Evolutionary conservation across 1,139 yeast species (phyloP).

Genomic region (Arxiozyma bovina): DNA sequence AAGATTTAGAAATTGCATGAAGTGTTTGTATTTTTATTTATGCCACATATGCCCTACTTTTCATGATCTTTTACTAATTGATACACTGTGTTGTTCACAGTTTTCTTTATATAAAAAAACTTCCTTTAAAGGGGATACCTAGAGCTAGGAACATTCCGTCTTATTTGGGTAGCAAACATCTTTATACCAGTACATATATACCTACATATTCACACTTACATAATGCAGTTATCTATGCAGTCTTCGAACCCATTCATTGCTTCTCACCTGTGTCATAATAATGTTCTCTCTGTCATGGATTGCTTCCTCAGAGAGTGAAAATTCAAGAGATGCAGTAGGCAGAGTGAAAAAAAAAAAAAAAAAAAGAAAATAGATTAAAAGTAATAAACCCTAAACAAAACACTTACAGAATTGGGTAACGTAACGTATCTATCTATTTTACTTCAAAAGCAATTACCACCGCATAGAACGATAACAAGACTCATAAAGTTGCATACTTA

Average conservation of each 20-base stretch:
- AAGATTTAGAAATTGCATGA: slow-evolving; percentile 11
- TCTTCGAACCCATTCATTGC: neutral
- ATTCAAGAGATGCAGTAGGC: too few relatives aligned
- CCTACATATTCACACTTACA: neutral
- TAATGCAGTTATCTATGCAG: neutral
- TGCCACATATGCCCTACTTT: neutral
- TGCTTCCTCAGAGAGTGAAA: neutral
- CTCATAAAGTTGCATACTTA: neutral
- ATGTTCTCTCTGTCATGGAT: neutral
- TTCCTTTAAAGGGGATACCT: too few relatives aligned
- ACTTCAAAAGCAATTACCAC: too few relatives aligned
- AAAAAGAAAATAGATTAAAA: too few relatives aligned
- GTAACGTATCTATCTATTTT: too few relatives aligned
- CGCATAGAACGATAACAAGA: too few relatives aligned
- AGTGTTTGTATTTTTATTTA: neutral
- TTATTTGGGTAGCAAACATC: neutral
- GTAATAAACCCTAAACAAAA: too few relatives aligned
- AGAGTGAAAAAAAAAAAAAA: too few relatives aligned
- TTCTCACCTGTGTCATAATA: neutral
- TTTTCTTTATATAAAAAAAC: neutral
- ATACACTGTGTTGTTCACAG: neutral
- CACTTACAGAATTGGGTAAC: too few relatives aligned
- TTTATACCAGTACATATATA: too few relatives aligned
- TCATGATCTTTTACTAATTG: neutral
- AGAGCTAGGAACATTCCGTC: too few relatives aligned